Evolutionary conservation across 345 rosid genomes (phyloP).

Genomic region (Populus pruinosa): DNA sequence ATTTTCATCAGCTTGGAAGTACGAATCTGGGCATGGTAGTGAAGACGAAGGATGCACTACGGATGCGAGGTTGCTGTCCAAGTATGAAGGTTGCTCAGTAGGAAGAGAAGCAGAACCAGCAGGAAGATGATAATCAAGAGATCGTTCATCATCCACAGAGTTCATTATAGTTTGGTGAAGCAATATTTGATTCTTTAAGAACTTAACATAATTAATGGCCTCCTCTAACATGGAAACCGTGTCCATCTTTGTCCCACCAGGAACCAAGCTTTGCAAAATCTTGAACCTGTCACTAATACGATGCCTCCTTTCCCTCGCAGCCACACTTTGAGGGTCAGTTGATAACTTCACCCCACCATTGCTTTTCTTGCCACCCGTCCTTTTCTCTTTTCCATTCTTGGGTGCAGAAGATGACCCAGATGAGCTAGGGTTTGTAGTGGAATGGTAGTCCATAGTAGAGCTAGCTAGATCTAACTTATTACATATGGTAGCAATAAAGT

Average conservation of each 20-base stretch:
- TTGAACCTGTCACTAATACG: constrained; percentile 82
- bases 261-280: constrained; percentile 79
- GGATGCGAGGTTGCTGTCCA: constrained; percentile 13
- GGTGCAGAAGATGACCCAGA: constrained; percentile 19
- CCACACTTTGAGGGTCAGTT: constrained; percentile 87
- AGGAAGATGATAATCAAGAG: background rate
- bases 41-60: constrained; percentile 7
- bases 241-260: constrained; percentile 86
- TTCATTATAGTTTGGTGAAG: constrained; percentile 55
- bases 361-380: constrained; percentile 9
- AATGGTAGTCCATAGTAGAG: constrained; percentile 19
- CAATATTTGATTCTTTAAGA: constrained; percentile 71
- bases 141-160: constrained; percentile 15
- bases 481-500: background rate
- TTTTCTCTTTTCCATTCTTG: constrained; percentile 20
- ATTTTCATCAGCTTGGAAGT: constrained; percentile 6
- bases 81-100: background rate
- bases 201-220: constrained; percentile 85
- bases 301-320: constrained; percentile 83
- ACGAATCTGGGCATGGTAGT: background rate
- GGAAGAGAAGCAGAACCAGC: background rate
- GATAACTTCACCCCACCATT: constrained; percentile 48
- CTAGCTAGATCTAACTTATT: background rate
- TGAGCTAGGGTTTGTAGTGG: constrained; percentile 25
- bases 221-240: constrained; percentile 88